Percentiles rank a stretch among this genome's conserved stretches.
Evolutionary conservation across 345 rosid species (phyloP).

Genomic region (Gossypium australe): DNA sequence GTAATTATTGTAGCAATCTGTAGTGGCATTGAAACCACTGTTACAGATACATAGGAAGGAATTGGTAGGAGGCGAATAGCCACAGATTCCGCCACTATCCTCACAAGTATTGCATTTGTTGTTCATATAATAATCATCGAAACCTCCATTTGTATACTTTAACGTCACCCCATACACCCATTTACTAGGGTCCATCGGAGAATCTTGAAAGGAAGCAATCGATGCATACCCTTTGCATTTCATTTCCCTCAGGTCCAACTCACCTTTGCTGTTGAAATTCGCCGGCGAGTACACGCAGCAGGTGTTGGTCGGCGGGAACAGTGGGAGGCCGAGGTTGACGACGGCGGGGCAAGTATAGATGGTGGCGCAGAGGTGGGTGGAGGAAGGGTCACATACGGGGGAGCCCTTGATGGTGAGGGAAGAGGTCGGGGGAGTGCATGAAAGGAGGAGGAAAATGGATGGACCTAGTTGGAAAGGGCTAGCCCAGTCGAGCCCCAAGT

Average conservation of each 20-base stretch:
- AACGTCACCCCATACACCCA: constrained; percentile 49
- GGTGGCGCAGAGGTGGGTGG: constrained; percentile 38
- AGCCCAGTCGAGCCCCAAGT: constrained; percentile 46
- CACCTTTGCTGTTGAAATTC: constrained; percentile 36
- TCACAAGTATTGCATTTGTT: constrained; percentile 40
- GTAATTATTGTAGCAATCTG: constrained; percentile 26
- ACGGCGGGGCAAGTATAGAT: constrained; percentile 44
- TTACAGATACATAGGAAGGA: constrained; percentile 37
- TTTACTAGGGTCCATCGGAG: constrained; percentile 34
- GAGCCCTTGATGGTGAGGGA: constrained; percentile 35
- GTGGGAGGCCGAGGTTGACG: constrained; percentile 28
- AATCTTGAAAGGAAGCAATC: constrained; percentile 27
- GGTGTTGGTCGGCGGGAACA: constrained; percentile 35
- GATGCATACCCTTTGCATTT: constrained; percentile 37
- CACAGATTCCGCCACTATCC: constrained; percentile 39
- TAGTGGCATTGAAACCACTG: constrained; percentile 27
- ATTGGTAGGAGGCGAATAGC: constrained; percentile 25
- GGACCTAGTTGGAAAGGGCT: constrained; percentile 50
- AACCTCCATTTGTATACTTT: constrained; percentile 38
- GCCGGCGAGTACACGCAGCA: constrained; percentile 57
- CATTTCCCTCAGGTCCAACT: constrained; percentile 29
- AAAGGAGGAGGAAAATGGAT: constrained; percentile 40
- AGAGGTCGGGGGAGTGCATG: constrained; percentile 32
- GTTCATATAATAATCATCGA: constrained; percentile 33
- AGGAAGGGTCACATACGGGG: constrained; percentile 36